Conservation (phyloP, 2,329 filamentous ascomycete species). For the Aureobasidium sp. region DNA sequence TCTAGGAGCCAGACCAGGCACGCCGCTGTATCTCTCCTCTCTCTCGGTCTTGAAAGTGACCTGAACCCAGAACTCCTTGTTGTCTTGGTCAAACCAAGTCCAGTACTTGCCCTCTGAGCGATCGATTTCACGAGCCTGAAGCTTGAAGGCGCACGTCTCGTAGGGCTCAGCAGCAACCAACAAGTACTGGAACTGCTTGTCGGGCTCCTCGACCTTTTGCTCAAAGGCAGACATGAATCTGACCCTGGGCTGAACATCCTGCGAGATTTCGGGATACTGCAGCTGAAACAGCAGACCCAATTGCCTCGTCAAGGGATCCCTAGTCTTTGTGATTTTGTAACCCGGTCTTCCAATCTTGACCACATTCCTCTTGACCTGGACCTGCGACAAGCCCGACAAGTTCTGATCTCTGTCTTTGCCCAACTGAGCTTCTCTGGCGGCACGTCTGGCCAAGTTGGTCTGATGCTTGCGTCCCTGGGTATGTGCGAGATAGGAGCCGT, state of each 20-base stretch:
- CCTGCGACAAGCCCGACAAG: conserved; percentile 62
- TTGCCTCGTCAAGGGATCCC: conserved; percentile 81
- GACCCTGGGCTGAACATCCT: conserved; percentile 69
- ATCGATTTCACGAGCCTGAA: conserved; percentile 89
- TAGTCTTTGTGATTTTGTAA: conserved; percentile 95
- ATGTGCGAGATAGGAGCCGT: conserved; percentile 96
- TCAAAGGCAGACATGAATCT: conserved; percentile 97
- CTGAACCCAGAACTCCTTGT: conserved; percentile 96
- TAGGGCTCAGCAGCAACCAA: conserved; percentile 94
- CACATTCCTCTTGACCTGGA: conserved; percentile 63
- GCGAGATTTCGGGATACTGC: conserved; percentile 83
- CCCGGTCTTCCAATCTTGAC: conserved; percentile 94
- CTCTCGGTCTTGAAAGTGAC: conserved; percentile 97
- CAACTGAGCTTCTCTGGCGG: conserved; percentile 90
- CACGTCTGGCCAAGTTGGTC: conserved; percentile 91
- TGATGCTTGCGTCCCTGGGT: conserved; percentile 98
- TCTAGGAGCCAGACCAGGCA: conserved; percentile 46
- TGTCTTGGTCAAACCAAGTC: conserved; percentile 90
- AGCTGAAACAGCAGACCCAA: conserved; percentile 91
- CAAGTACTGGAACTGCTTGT: conserved; percentile 91
- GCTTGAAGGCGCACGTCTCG: conserved; percentile 93
- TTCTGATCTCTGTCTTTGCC: conserved; percentile 59
- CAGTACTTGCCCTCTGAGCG: conserved; percentile 81
- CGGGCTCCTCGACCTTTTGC: conserved; percentile 89
- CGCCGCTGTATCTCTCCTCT: conserved; percentile 74